Percentiles rank a stretch among this genome's conserved stretches.
These are phyloP conservation scores for Chalciporus piperatus DNA, from an alignment of 768 basidiomycete genomes.

Conservation along the genomic window DNA sequence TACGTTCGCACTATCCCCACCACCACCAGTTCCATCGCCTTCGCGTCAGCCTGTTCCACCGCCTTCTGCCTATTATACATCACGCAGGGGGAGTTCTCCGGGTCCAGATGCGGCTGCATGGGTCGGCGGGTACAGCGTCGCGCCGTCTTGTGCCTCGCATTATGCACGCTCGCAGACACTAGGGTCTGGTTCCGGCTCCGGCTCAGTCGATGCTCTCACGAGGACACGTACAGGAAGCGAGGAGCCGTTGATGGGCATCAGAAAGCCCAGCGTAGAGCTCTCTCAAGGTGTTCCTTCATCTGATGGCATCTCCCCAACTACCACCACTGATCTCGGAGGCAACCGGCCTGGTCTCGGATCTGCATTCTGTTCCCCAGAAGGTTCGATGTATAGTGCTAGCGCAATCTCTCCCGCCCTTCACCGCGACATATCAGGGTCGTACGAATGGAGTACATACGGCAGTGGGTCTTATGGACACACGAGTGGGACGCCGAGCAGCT, in stretches of 20 bases:
- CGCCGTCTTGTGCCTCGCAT: slow-evolving; percentile 27
- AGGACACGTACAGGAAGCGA: slow-evolving; percentile 31
- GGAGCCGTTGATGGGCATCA: slow-evolving; percentile 23
- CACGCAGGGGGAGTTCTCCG: slow-evolving; percentile 24
- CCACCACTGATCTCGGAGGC: slow-evolving; percentile 7
- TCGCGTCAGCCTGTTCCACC: slow-evolving; percentile 19
- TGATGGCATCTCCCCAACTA: slow-evolving; percentile 8
- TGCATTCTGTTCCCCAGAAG: slow-evolving; percentile 28
- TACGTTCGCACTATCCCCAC: slow-evolving; percentile 24
- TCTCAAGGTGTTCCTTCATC: not conserved
- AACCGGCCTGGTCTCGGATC: slow-evolving; percentile 23
- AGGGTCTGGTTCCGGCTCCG: slow-evolving; percentile 25
- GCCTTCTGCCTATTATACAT: slow-evolving; percentile 23
- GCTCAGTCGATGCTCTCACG: slow-evolving; percentile 27
- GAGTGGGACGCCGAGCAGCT: slow-evolving; percentile 25
- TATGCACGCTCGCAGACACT: slow-evolving; percentile 28
- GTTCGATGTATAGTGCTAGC: slow-evolving; percentile 21
- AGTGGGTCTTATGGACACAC: slow-evolving; percentile 24
- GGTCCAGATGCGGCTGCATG: slow-evolving; percentile 27
- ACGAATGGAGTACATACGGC: slow-evolving; percentile 19
- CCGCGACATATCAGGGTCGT: slow-evolving; percentile 19
- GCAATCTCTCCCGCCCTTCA: slow-evolving; percentile 6
- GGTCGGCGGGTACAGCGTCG: slow-evolving; percentile 22
- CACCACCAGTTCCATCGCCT: slow-evolving; percentile 11
- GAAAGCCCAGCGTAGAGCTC: slow-evolving; percentile 10